A percentile compares a stretch with the other conserved stretches of the same genome.
Evolutionary conservation across 352 stramenopile species (phyloP).

Genomic region (Phytophthora litchii): DNA sequence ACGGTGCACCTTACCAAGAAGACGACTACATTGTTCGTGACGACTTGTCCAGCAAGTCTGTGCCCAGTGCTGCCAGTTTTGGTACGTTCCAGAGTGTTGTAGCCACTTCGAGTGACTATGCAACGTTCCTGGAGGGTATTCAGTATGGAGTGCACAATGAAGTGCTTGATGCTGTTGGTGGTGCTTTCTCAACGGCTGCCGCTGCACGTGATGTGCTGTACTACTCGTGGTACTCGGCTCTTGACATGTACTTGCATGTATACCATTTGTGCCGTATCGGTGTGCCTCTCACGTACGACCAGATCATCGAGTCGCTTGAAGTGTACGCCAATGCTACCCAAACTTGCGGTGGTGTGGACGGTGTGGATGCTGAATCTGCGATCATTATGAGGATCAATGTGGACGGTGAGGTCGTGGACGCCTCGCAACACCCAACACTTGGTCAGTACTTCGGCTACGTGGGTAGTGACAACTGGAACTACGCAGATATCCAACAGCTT

Average conservation of each 20-base stretch:
- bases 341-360: slow-evolving; percentile 49
- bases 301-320: slow-evolving; percentile 51
- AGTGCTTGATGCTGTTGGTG: slow-evolving; percentile 60
- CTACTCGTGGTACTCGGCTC: slow-evolving; percentile 68
- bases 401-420: slow-evolving; percentile 54
- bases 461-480: slow-evolving; percentile 63
- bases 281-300: slow-evolving; percentile 46
- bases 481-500: slow-evolving; percentile 65
- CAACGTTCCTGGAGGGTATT: slow-evolving; percentile 57
- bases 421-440: slow-evolving; percentile 61
- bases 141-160: slow-evolving; percentile 74
- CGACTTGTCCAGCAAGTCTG: slow-evolving; percentile 39
- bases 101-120: slow-evolving; percentile 57
- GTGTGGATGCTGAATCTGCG: slow-evolving; percentile 38
- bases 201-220: slow-evolving; percentile 65
- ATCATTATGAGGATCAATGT: slow-evolving; percentile 52
- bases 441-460: slow-evolving; percentile 68
- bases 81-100: slow-evolving; percentile 56
- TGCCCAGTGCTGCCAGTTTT: slow-evolving; percentile 63
- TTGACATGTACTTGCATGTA: slow-evolving; percentile 76
- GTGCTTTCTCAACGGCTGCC: slow-evolving; percentile 53
- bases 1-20: slow-evolving; percentile 37
- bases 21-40: slow-evolving; percentile 42
- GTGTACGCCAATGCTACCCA: slow-evolving; percentile 50
- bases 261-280: slow-evolving; percentile 73